Percentiles rank a stretch among this genome's conserved stretches.
Conservation (phyloP, 2,329 filamentous ascomycete species). For the Aspergillus proliferans region DNA sequence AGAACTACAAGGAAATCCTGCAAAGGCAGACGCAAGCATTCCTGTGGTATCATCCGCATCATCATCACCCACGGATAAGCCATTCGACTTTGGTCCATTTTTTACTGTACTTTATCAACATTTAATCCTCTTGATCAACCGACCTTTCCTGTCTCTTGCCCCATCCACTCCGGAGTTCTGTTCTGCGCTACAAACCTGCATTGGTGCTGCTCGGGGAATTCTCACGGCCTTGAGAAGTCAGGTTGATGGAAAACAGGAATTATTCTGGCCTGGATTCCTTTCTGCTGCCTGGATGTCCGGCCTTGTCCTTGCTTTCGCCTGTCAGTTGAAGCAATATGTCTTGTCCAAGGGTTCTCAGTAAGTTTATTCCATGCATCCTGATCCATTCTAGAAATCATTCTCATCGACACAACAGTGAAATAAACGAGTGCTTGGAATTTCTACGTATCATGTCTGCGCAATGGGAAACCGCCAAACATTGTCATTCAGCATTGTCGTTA, state of each 20-base stretch:
- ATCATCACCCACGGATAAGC: slow-evolving; percentile 3
- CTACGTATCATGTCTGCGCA: slow-evolving; percentile 30
- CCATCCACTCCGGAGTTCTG: slow-evolving; percentile 35
- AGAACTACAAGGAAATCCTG: slow-evolving; percentile 17
- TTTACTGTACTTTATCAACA: slow-evolving; percentile 40
- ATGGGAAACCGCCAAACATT: slow-evolving; percentile 38
- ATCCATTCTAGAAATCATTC: neutral
- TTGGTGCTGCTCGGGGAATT: slow-evolving; percentile 34
- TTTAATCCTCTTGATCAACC: slow-evolving; percentile 35
- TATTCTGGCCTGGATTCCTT: slow-evolving; percentile 36
- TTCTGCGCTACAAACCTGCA: slow-evolving; percentile 36
- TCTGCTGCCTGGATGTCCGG: slow-evolving; percentile 39
- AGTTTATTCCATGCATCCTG: slow-evolving; percentile 3
- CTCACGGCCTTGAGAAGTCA: slow-evolving; percentile 31
- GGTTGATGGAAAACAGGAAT: slow-evolving; percentile 23
- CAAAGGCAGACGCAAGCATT: neutral
- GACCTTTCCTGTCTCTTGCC: slow-evolving; percentile 33
- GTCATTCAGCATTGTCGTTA: slow-evolving; percentile 30
- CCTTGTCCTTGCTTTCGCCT: slow-evolving; percentile 37
- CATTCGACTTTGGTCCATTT: slow-evolving; percentile 32
- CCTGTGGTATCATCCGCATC: neutral
- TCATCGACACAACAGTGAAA: slow-evolving; percentile 22
- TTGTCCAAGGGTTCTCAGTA: slow-evolving; percentile 28
- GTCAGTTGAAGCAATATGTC: slow-evolving; percentile 35
- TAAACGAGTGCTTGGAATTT: slow-evolving; percentile 26